These are phyloP conservation scores for Aspergillus brunneoviolaceus DNA, from an alignment of 2,329 filamentous ascomycete genomes.

Conservation along the genomic window DNA sequence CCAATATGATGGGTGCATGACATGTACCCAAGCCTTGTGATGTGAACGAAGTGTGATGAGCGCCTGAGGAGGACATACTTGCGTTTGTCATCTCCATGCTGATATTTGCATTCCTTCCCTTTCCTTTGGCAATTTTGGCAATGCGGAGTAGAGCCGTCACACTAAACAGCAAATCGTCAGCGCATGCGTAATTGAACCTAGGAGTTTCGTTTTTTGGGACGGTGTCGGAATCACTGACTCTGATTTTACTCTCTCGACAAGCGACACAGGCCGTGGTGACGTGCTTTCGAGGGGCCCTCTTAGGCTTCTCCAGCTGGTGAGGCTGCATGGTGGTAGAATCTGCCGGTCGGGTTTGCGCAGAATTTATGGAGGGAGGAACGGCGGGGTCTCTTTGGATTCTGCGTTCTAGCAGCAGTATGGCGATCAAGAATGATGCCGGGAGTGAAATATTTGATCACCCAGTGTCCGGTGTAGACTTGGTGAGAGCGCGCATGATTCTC, in stretches of 20 bases:
- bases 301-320: conserved; percentile 4
- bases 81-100: conserved; percentile 42
- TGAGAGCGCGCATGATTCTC: background rate
- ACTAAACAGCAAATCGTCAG: conserved; percentile 25
- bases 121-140: conserved; percentile 42
- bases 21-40: background rate
- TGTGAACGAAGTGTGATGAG: background rate
- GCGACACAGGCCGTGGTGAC: conserved; percentile 48
- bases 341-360: background rate
- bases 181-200: background rate
- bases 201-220: background rate
- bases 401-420: background rate
- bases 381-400: background rate
- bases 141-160: conserved; percentile 38
- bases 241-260: conserved; percentile 48
- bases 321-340: conserved; percentile 24
- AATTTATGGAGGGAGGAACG: background rate
- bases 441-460: background rate
- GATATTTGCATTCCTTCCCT: conserved; percentile 40
- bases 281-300: conserved; percentile 38
- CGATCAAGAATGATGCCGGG: background rate
- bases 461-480: background rate
- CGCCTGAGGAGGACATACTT: conserved; percentile 32
- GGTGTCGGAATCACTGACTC: conserved; percentile 27
- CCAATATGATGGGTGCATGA: background rate